Evolutionary conservation across 805 yeast genomes (phyloP).

Genomic region (Ogataea wickerhamii): DNA sequence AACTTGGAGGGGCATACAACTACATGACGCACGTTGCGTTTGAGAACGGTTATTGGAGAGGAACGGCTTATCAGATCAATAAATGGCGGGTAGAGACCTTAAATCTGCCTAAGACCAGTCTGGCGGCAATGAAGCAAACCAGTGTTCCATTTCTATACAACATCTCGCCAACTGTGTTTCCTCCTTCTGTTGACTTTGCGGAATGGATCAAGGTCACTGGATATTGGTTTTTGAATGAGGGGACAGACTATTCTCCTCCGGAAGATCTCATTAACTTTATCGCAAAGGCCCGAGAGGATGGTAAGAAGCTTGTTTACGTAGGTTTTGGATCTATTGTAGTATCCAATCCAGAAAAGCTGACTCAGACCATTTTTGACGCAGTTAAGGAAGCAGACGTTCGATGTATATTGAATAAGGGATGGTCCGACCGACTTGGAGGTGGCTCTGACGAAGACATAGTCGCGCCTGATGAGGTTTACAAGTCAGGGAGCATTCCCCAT

Average conservation of each 20-base stretch:
- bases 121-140: slow-evolving; percentile 67
- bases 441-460: slow-evolving; percentile 40
- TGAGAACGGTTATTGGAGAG: slow-evolving; percentile 92
- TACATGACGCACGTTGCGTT: slow-evolving; percentile 89
- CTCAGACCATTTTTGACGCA: slow-evolving; percentile 73
- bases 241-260: slow-evolving; percentile 55
- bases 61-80: slow-evolving; percentile 82
- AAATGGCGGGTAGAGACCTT: slow-evolving; percentile 76
- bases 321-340: slow-evolving; percentile 97
- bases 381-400: slow-evolving; percentile 77
- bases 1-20: slow-evolving; percentile 88
- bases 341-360: slow-evolving; percentile 71
- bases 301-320: slow-evolving; percentile 77
- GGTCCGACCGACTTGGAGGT: slow-evolving; percentile 71
- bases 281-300: slow-evolving; percentile 51
- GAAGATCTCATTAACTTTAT: slow-evolving; percentile 56
- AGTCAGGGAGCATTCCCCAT: slow-evolving; percentile 77
- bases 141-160: slow-evolving; percentile 87
- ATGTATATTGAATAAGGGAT: slow-evolving; percentile 88
- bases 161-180: slow-evolving; percentile 82
- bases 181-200: slow-evolving; percentile 89
- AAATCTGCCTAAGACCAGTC: slow-evolving; percentile 61
- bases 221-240: slow-evolving; percentile 81
- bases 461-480: slow-evolving; percentile 65
- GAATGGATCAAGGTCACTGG: slow-evolving; percentile 97